These are phyloP conservation scores for Ananas comosus DNA, from an alignment of 176 grass and related monocot species.

Conservation along the genomic window DNA sequence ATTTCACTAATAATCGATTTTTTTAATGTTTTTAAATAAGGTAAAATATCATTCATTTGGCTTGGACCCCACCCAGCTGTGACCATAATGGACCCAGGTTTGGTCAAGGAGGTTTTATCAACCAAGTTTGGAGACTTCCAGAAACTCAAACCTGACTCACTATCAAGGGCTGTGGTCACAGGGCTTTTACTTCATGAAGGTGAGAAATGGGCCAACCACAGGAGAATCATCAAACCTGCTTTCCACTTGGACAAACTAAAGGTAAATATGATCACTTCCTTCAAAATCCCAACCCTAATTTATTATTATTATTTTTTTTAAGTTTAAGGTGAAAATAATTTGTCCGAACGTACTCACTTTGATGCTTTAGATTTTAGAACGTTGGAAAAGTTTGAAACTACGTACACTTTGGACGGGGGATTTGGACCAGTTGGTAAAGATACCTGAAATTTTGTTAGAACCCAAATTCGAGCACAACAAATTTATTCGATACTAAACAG, in stretches of 20 bases:
- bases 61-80: conserved; percentile 40
- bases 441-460: too few relatives aligned
- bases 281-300: too few relatives aligned
- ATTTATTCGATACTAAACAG: too few relatives aligned
- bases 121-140: conserved; percentile 38
- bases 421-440: too few relatives aligned
- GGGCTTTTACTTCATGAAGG: neutral
- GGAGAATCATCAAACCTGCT: conserved; percentile 17
- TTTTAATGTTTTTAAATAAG: too few relatives aligned
- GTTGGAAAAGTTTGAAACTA: too few relatives aligned
- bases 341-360: too few relatives aligned
- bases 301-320: too few relatives aligned
- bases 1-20: too few relatives aligned
- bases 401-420: too few relatives aligned
- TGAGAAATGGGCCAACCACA: conserved; percentile 21
- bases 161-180: neutral
- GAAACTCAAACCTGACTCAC: conserved; percentile 2
- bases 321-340: neutral
- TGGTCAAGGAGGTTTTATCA: conserved; percentile 30
- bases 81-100: conserved; percentile 27
- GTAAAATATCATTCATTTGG: conserved; percentile 45
- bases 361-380: too few relatives aligned
- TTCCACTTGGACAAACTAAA: conserved; percentile 18
- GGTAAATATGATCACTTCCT: neutral
- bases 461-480: too few relatives aligned